Base-by-base conservation (phyloP, 2,329 filamentous ascomycete species). In the Trichophaea hybrida region DNA sequence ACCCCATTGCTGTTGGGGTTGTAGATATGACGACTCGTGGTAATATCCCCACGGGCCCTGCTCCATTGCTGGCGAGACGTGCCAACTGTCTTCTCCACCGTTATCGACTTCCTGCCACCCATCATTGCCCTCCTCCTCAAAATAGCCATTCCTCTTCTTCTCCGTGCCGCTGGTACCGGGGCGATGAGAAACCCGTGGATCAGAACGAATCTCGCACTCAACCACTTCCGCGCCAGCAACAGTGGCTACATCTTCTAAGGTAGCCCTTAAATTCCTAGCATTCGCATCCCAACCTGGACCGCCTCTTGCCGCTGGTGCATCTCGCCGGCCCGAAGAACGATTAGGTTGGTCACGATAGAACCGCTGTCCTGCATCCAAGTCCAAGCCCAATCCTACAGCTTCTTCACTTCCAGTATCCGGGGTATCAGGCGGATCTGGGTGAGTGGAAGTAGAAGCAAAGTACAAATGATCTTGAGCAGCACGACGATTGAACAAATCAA, bases 391-490 rank as follows among this genome's bases (percentile, higher is more conserved):
- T 5, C 46, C 57, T 8, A 53, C 24, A 46, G 58, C 46, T 7
- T 10, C 8, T 24, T 8, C 44, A 3, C 32, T 60, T 51, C 60
- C 62, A 51, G 60, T 56, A n/a, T 60, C 61, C 12, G 51, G 51
- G 24, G 24, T 15, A 15, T 34, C 31, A 31, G 2, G n/a, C 10
- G 46, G n/a, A 13, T 15, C 59, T 50, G 58, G 51, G 12, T 55
- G 58, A 12, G 58, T 61, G 10, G 61, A 59, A 43, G 59, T 59
- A 43, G 62, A 57, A 12, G 59, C 55, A 50, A 64, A 64, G 54
- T 63, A 64, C 40, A 64, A 61, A 38, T 64, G 62, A 40, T 64
- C 62, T 12, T 52, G 54, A 34, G 62, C 52, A 49, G 53, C 57
- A 15, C 55, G 51, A 15, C 58, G 54, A 34, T 60, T 60, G 38